phyloP scores from a whole-genome alignment of 768 basidiomycete genomes.

The Mycena capillaripes region DNA sequence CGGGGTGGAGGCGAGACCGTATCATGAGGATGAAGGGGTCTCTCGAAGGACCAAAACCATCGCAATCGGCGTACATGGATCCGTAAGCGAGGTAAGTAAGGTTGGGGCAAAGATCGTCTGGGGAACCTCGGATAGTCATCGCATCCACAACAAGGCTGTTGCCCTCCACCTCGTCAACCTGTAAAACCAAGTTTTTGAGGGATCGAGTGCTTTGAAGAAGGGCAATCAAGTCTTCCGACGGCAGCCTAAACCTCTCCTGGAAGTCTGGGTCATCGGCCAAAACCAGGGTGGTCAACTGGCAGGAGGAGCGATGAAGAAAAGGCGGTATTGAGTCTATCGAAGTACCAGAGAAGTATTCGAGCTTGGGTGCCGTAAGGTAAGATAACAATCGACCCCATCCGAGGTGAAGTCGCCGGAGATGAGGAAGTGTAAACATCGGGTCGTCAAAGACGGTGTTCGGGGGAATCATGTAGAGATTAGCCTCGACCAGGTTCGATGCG shows the following conservation, averaged over 20 bases:
- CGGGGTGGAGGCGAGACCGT: not conserved
- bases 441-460: not conserved
- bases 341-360: not conserved
- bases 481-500: not conserved
- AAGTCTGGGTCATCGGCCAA: not conserved
- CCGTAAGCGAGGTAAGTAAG: not conserved
- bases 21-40: not conserved
- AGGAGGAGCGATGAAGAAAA: not conserved
- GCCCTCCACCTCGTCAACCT: not conserved
- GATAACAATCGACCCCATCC: not conserved
- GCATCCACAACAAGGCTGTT: not conserved
- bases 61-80: too few species aligned
- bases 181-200: not conserved
- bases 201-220: not conserved
- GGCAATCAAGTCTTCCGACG: not conserved
- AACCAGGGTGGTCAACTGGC: not conserved
- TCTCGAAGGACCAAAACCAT: not conserved
- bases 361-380: not conserved
- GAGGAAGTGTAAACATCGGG: not conserved
- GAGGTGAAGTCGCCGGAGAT: not conserved
- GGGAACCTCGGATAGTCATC: not conserved
- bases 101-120: not conserved
- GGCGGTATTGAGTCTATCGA: not conserved
- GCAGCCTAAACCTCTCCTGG: too few species aligned
- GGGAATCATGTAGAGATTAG: not conserved